A percentile compares a stretch with the other conserved stretches of the same genome.
Evolutionary conservation across 495 filamentous ascomycete species (phyloP).

Genomic region (Podospora anserina): DNA sequence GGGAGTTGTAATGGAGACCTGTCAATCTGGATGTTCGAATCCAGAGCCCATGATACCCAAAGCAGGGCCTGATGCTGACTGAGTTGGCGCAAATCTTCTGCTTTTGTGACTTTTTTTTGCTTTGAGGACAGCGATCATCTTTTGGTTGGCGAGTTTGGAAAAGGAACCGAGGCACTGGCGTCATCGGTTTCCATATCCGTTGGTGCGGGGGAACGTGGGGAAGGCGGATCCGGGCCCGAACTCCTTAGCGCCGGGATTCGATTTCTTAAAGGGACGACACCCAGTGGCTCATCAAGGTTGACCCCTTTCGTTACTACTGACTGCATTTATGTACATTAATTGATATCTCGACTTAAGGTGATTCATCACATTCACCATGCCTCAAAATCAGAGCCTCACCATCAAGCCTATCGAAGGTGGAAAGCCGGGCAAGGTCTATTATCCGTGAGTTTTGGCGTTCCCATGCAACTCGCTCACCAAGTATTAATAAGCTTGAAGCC

Average conservation of each 20-base stretch:
- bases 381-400: constrained; percentile 29
- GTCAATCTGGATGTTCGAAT: constrained; percentile 18
- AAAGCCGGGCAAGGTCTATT: constrained; percentile 85
- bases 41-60: constrained; percentile 30
- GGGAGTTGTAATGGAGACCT: constrained; percentile 10
- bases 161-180: constrained; percentile 26
- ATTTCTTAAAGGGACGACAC: neutral
- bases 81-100: constrained; percentile 7
- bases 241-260: neutral
- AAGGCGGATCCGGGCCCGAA: neutral
- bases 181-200: constrained; percentile 16
- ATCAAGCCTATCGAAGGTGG: constrained; percentile 53
- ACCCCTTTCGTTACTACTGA: neutral
- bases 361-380: constrained; percentile 40
- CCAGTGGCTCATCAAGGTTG: neutral
- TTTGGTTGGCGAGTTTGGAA: neutral
- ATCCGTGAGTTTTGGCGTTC: constrained; percentile 50
- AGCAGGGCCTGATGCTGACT: constrained; percentile 17
- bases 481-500: constrained; percentile 39
- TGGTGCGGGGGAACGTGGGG: constrained; percentile 18
- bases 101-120: neutral
- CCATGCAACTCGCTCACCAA: neutral
- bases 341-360: neutral
- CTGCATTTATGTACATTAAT: constrained; percentile 2
- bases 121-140: neutral